phyloP scores from a whole-genome alignment of 2,329 filamentous ascomycete genomes.

The Talaromyces sp. region DNA sequence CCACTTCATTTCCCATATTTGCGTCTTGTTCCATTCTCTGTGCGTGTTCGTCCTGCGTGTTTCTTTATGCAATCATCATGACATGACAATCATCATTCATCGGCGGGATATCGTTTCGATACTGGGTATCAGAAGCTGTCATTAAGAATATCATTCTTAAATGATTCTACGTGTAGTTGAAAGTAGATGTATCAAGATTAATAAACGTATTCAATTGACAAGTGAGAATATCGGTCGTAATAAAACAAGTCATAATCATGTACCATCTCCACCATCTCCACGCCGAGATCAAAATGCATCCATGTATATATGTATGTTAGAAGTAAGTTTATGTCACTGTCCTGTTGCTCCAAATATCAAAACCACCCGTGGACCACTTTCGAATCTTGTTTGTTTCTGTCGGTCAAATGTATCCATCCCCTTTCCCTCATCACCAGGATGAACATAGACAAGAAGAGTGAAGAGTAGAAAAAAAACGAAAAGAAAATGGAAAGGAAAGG shows the following conservation, averaged over 20 bases:
- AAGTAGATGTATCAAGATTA: no score
- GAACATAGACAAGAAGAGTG: not conserved
- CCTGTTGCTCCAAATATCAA: slow-evolving; percentile 1
- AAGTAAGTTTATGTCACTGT: slow-evolving; percentile 8
- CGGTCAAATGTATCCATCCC: not conserved
- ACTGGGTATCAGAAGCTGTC: slow-evolving; percentile 2
- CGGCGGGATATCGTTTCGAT: slow-evolving; percentile 14
- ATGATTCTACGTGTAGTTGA: not conserved
- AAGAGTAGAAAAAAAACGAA: not conserved
- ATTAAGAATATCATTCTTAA: not conserved
- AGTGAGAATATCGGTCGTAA: not conserved
- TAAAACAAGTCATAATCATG: not conserved
- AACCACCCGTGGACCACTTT: not conserved
- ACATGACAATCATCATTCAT: slow-evolving; percentile 15
- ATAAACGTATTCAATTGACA: no score
- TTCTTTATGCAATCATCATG: slow-evolving; percentile 12
- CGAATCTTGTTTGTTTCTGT: not conserved
- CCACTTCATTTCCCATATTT: slow-evolving; percentile 14
- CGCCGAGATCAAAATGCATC: not conserved
- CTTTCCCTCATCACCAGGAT: no score
- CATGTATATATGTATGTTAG: not conserved
- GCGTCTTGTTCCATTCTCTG: slow-evolving; percentile 12
- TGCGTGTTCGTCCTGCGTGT: slow-evolving; percentile 4
- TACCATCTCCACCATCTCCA: not conserved
- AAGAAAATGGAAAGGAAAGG: not conserved